Percentiles rank a stretch among this genome's conserved stretches.
phyloP scores from a whole-genome alignment of 352 stramenopile genomes.

The Globisporangium cederbergense region DNA sequence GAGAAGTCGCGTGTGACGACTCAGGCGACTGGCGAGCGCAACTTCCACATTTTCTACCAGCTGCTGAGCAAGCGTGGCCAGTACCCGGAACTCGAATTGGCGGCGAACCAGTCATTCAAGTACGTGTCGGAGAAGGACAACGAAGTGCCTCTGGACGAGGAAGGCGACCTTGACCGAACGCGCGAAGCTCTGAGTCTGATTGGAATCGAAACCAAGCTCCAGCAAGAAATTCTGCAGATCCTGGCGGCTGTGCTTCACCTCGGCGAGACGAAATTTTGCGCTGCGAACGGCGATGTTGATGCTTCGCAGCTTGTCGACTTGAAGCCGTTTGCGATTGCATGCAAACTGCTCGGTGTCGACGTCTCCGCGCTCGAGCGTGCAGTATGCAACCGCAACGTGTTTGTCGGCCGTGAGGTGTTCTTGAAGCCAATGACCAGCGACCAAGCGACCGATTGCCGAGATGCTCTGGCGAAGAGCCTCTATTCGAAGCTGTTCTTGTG shows the following conservation, averaged over 20 bases:
- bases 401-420: constrained; percentile 79
- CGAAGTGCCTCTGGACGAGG: constrained; percentile 44
- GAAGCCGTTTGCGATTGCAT: constrained; percentile 54
- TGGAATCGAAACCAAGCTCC: constrained; percentile 76
- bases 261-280: constrained; percentile 88
- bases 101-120: constrained; percentile 46
- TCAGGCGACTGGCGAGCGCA: constrained; percentile 83
- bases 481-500: constrained; percentile 95
- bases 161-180: constrained; percentile 67
- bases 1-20: constrained; percentile 91
- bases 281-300: constrained; percentile 75
- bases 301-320: constrained; percentile 57
- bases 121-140: constrained; percentile 50
- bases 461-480: constrained; percentile 94
- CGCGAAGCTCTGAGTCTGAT: constrained; percentile 87
- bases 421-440: constrained; percentile 82
- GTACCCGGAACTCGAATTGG: constrained; percentile 60
- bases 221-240: constrained; percentile 87
- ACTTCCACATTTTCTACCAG: constrained; percentile 96
- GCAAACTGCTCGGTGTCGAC: constrained; percentile 55
- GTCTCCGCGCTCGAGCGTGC: constrained; percentile 56
- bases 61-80: constrained; percentile 58
- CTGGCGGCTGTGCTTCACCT: constrained; percentile 90
- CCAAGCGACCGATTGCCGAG: constrained; percentile 81
- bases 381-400: constrained; percentile 78